Evolutionary conservation across 2,329 filamentous ascomycete genomes (phyloP), one percentile per base, ranked within the genome.

Genomic region (Talaromyces sp.): DNA sequence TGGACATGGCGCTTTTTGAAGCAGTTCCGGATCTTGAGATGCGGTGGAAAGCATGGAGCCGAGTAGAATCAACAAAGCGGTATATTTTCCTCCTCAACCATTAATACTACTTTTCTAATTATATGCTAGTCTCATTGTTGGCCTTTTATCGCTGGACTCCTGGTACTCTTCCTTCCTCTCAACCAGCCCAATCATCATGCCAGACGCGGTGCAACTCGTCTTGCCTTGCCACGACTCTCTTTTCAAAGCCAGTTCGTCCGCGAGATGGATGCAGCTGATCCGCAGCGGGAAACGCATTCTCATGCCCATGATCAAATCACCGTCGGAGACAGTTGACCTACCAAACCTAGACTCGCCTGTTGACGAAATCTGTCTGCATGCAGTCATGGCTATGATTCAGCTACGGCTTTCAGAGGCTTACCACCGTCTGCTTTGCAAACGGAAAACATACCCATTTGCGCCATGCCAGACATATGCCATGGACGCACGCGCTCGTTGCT

Each of bases 11-110:
- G 19, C 66, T 81, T 3, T 75, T 81, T 24, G 77, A 79, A 27
- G 62, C 66, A 4, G 72, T 80, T 7, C 68, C 75, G 14, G 76
- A 80, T 62, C 72, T 78, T 35, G 77, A 81, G 54, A 68, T 73
- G 26, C 70, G 75, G 64, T 83, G 81, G 81, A 81, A 79, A 64
- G 77, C 79, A 2, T 83, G 81, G 81, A 75, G 77, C 62, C 78
- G 79, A 54, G 74, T 83, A 8, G 81, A 83, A 67, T 81, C 79
- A 53, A 74, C 74, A 0, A 83, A 83, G 65, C 74, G 80, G 72
- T 72, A 62, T 52, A 65, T 35, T n/a, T 17, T 26, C n/a, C 3
- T 14, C 12, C 12, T 14, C 3, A 14, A 14, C 6, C 3, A 14
- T 35, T 12, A 12, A 3, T 2, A 46, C 5, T 14, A 1, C 24